Conservation (phyloP, 2,329 filamentous ascomycete genomes). For the Pyrenophora graminea region DNA sequence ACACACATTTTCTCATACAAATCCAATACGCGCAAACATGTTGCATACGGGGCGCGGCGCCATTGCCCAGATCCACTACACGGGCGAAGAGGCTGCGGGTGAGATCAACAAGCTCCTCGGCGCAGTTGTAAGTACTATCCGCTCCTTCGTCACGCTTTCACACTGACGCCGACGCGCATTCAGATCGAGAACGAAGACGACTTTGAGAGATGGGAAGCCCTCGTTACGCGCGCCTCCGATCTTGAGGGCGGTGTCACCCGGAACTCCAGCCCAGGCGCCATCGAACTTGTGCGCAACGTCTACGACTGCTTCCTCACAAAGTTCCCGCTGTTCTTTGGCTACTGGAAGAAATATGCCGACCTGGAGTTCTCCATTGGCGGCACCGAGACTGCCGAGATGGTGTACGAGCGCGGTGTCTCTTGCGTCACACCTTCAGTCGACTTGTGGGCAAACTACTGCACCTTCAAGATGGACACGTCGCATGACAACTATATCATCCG, state of each 20-base stretch:
- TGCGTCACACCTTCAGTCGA: slow-evolving; percentile 94
- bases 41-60: slow-evolving; percentile 35
- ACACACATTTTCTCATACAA: not conserved
- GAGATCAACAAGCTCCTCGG: slow-evolving; percentile 78
- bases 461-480: slow-evolving; percentile 96
- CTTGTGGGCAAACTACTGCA: slow-evolving; percentile 95
- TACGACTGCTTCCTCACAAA: slow-evolving; percentile 94
- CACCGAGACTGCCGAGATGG: slow-evolving; percentile 96
- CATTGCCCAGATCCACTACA: slow-evolving; percentile 39
- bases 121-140: slow-evolving; percentile 68
- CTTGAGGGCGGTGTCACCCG: slow-evolving; percentile 93
- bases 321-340: slow-evolving; percentile 93
- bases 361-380: slow-evolving; percentile 96
- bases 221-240: slow-evolving; percentile 78
- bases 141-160: not conserved
- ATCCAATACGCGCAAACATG: slow-evolving; percentile 26
- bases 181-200: slow-evolving; percentile 77
- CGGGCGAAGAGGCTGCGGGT: slow-evolving; percentile 39
- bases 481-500: slow-evolving; percentile 93
- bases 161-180: slow-evolving; percentile 17
- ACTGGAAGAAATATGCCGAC: slow-evolving; percentile 99
- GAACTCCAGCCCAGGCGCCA: slow-evolving; percentile 93
- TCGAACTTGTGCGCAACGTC: slow-evolving; percentile 80
- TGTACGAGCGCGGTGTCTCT: slow-evolving; percentile 93
- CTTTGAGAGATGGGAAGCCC: slow-evolving; percentile 93